Evolutionary conservation across 352 stramenopile species (phyloP), one percentile per base, ranked within the genome.

Genomic region (Phytophthora tubulina): DNA sequence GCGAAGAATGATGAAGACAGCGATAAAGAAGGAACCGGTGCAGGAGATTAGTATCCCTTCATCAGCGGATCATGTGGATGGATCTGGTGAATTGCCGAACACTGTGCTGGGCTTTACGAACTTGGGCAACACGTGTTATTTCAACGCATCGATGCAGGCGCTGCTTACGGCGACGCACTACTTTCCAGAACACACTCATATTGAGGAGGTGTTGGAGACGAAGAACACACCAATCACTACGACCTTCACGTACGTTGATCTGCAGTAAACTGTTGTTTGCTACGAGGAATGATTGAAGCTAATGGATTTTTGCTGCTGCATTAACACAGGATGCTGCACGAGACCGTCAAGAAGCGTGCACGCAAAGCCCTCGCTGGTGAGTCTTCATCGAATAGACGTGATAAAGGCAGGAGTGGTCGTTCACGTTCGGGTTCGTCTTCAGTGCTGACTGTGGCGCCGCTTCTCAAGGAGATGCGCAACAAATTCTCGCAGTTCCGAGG

Each of bases 81-180:
- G 33, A 3, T 14, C 11, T 38, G 30, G 49, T 6, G 63, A 73
- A 42, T 41, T 73, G 11, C 76, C 76, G 13, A 81, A 61, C 31
- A 87, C 69, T 2, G 82, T 92, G 36, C 55, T 91, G 17, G 87
- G 87, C 0, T 89, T 94, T 62, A 91, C 81, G 45, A 98, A 98
- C 67, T 51, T 98, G n/a, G 94, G 94, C 56, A 98, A 98, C 70
- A 98, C 94, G 50, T 98, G 94, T 81, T 98, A 97, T 71, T 97
- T 98, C 67, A 98, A 98, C 60, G 86, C 93, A 2, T 83, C 85
- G 9, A 84, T 96, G 42, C 93, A 98, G 72, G 95, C 90, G 58
- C 78, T 99, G 30, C 86, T 91, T 6, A 96, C 98, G 44, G 98
- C 93, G 3, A 80, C 89, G 49, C 86, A 92, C 60, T 91, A 81